These are phyloP conservation scores for Penicillium atrosanguineum DNA, from an alignment of 495 filamentous ascomycete genomes.

Conservation along the genomic window DNA sequence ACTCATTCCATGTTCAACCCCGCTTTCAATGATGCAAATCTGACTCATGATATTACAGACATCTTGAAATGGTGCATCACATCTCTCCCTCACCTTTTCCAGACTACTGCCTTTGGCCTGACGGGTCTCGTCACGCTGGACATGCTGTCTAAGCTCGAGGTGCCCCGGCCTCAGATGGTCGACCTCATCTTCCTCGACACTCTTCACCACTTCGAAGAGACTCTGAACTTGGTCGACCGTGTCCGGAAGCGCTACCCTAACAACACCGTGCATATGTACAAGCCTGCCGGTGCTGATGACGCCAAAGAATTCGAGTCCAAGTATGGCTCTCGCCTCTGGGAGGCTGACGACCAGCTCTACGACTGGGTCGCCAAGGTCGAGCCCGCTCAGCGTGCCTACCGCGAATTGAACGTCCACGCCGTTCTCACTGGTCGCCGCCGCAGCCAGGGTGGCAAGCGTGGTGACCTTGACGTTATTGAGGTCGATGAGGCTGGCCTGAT, in stretches of 20 bases:
- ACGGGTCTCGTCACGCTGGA: constrained; percentile 92
- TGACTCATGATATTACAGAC: constrained; percentile 50
- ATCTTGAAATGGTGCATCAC: constrained; percentile 90
- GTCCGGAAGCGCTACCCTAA: constrained; percentile 74
- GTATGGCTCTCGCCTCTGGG: constrained; percentile 84
- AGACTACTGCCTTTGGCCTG: constrained; percentile 95
- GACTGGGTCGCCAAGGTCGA: constrained; percentile 98
- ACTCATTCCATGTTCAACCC: constrained; percentile 1
- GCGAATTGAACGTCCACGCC: constrained; percentile 82
- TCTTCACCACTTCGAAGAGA: constrained; percentile 92
- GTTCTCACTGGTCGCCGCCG: constrained; percentile 91
- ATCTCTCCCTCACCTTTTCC: constrained; percentile 86
- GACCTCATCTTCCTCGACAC: constrained; percentile 98
- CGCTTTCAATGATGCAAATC: constrained; percentile 8
- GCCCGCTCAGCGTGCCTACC: constrained; percentile 88
- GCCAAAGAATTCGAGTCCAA: constrained; percentile 73
- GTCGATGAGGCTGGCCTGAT: constrained; percentile 88
- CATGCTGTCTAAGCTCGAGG: constrained; percentile 85
- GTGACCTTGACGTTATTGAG: constrained; percentile 84
- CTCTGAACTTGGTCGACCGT: constrained; percentile 74
- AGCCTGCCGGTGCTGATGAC: constrained; percentile 68
- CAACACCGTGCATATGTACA: constrained; percentile 82
- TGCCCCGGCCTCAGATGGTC: constrained; percentile 63
- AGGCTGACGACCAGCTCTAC: constrained; percentile 81
- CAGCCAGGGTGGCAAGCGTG: constrained; percentile 91